Percentiles rank a stretch among this genome's conserved stretches.
These are phyloP conservation scores for Paratinospora sagittata DNA, from an alignment of 164 flowering plant species.

Conservation along the genomic window DNA sequence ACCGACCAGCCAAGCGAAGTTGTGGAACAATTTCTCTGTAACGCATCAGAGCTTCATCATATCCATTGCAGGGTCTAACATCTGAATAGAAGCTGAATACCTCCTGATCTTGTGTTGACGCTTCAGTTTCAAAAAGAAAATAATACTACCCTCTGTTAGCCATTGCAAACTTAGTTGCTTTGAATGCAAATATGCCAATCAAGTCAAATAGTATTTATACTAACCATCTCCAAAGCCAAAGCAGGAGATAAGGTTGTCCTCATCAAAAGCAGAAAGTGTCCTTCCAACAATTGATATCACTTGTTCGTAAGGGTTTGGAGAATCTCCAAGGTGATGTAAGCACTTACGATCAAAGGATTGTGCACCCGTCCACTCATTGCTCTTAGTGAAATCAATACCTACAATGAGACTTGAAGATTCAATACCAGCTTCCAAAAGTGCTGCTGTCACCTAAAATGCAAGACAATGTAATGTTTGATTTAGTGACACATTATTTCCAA, in stretches of 20 bases:
- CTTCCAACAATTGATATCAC: slow-evolving; percentile 69
- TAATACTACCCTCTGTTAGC: neutral
- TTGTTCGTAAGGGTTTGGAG: slow-evolving; percentile 58
- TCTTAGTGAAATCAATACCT: slow-evolving; percentile 66
- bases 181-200: neutral
- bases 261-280: slow-evolving; percentile 61
- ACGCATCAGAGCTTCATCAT: slow-evolving; percentile 45
- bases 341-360: slow-evolving; percentile 42
- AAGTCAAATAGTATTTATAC: neutral
- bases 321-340: slow-evolving; percentile 50
- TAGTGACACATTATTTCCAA: no score
- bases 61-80: slow-evolving; percentile 43
- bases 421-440: slow-evolving; percentile 48
- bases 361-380: slow-evolving; percentile 69
- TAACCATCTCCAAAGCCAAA: slow-evolving; percentile 68
- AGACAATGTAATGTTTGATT: neutral
- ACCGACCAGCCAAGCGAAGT: slow-evolving; percentile 50
- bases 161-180: neutral
- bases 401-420: slow-evolving; percentile 64
- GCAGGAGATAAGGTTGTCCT: slow-evolving; percentile 69
- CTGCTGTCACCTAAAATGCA: slow-evolving; percentile 39
- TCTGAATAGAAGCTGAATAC: slow-evolving; percentile 54
- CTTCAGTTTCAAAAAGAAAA: slow-evolving; percentile 21
- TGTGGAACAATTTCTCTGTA: slow-evolving; percentile 54
- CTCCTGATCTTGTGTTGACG: slow-evolving; percentile 63